Conservation (phyloP, 2,329 filamentous ascomycete genomes). For the Ophiostoma ulmi region DNA sequence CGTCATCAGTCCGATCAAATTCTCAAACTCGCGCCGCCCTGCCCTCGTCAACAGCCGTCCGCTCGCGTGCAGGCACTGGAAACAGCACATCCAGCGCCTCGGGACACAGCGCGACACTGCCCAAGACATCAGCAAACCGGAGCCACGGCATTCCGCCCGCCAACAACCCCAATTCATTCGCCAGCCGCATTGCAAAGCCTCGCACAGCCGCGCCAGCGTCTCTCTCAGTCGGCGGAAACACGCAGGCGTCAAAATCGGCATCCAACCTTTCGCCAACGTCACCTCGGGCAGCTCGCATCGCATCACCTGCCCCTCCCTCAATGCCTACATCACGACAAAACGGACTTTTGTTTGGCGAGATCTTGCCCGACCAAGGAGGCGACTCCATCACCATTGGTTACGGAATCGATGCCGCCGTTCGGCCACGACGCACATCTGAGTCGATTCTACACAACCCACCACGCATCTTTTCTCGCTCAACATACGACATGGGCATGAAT, state of each 20-base stretch:
- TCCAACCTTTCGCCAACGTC: slow-evolving; percentile 31
- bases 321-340: slow-evolving; percentile 36
- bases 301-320: slow-evolving; percentile 27
- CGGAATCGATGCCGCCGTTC: slow-evolving; percentile 50
- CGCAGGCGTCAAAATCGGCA: slow-evolving; percentile 34
- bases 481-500: slow-evolving; percentile 36
- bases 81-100: slow-evolving; percentile 31
- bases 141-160: background rate
- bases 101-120: slow-evolving; percentile 25
- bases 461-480: slow-evolving; percentile 42
- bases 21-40: background rate
- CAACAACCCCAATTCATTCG: slow-evolving; percentile 28
- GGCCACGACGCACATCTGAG: slow-evolving; percentile 63
- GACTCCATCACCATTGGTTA: slow-evolving; percentile 51
- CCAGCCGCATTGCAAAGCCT: slow-evolving; percentile 54
- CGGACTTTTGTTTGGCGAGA: slow-evolving; percentile 69
- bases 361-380: slow-evolving; percentile 55
- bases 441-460: slow-evolving; percentile 56
- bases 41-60: background rate
- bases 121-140: slow-evolving; percentile 18
- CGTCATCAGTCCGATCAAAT: slow-evolving; percentile 18
- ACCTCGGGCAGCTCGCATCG: slow-evolving; percentile 24
- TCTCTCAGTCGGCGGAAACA: slow-evolving; percentile 39
- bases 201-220: slow-evolving; percentile 33
- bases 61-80: slow-evolving; percentile 5